Evolutionary conservation across 2,329 filamentous ascomycete genomes (phyloP).

Genomic region (Monosporascus sp.): DNA sequence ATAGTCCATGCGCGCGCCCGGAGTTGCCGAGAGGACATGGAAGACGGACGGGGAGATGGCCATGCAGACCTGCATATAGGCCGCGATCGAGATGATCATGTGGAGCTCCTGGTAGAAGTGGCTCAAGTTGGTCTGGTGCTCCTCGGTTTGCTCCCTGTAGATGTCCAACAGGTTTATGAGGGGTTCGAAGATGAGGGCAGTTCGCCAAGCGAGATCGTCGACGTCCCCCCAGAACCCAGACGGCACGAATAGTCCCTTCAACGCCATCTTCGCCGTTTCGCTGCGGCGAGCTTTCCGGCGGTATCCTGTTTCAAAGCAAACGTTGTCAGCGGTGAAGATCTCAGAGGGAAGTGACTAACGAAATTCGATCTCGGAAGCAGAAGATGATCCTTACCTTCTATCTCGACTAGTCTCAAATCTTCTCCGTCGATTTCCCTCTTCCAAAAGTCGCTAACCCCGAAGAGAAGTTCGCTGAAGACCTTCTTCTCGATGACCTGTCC

Average conservation of each 20-base stretch:
- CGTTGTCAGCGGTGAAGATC: not conserved
- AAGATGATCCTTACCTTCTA: slow-evolving; percentile 25
- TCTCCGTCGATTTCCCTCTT: slow-evolving; percentile 22
- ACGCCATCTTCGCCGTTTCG: slow-evolving; percentile 19
- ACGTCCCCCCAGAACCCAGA: slow-evolving; percentile 31
- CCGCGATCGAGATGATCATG: slow-evolving; percentile 21
- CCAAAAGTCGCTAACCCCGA: slow-evolving; percentile 28
- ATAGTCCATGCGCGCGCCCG: slow-evolving; percentile 24
- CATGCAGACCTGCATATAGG: slow-evolving; percentile 23
- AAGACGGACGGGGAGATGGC: slow-evolving; percentile 22
- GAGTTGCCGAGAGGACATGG: slow-evolving; percentile 23
- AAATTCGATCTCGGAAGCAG: too few species aligned
- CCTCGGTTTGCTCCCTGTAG: not conserved
- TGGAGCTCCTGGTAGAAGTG: slow-evolving; percentile 21
- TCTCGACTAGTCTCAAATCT: slow-evolving; percentile 23
- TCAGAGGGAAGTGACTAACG: not conserved
- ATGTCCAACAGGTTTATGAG: slow-evolving; percentile 27
- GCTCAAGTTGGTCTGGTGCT: slow-evolving; percentile 1
- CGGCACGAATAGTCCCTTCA: slow-evolving; percentile 21
- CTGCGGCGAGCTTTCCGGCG: slow-evolving; percentile 28
- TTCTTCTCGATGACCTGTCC: slow-evolving; percentile 31
- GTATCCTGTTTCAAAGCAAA: slow-evolving; percentile 23
- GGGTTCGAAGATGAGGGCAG: slow-evolving; percentile 30
- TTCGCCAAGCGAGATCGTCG: slow-evolving; percentile 27
- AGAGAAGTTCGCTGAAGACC: slow-evolving; percentile 33